Evolutionary conservation across 1,139 yeast species (phyloP).

Genomic region (Kodamaea sp.): DNA sequence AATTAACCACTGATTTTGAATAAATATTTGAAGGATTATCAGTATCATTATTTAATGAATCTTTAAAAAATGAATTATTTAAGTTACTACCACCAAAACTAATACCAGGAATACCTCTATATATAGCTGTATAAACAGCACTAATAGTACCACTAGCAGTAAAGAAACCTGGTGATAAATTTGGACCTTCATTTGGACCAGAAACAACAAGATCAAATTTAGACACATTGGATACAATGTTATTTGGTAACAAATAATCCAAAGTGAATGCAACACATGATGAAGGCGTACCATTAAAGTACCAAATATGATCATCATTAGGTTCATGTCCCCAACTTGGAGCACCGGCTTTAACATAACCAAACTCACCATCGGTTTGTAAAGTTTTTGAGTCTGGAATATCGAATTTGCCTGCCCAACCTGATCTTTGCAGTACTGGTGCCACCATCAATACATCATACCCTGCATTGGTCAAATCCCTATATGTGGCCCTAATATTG

Average conservation of each 20-base stretch:
- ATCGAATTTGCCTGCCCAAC: constrained; percentile 28
- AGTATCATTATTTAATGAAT: constrained; percentile 28
- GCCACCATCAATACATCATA: constrained; percentile 32
- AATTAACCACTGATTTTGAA: constrained; percentile 33
- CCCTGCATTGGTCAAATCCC: constrained; percentile 26
- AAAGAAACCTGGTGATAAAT: constrained; percentile 35
- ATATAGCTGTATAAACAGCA: constrained; percentile 38
- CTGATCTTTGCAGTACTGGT: constrained; percentile 30
- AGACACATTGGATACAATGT: constrained; percentile 23
- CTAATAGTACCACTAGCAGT: constrained; percentile 46
- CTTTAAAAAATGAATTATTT: constrained; percentile 44
- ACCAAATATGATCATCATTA: constrained; percentile 40
- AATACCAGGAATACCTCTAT: constrained; percentile 42
- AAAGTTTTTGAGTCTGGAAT: constrained; percentile 22
- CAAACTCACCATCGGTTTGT: constrained; percentile 33
- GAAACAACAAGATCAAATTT: constrained; percentile 40
- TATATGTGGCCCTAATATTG: constrained; percentile 31
- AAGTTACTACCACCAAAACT: constrained; percentile 36
- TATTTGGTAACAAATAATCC: constrained; percentile 36
- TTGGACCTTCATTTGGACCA: constrained; percentile 48
- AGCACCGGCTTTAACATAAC: constrained; percentile 34
- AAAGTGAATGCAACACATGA: constrained; percentile 40
- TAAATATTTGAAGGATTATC: constrained; percentile 38
- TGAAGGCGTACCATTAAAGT: constrained; percentile 45
- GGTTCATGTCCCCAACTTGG: constrained; percentile 45